These are phyloP conservation scores for Buddleja alternifolia DNA, from an alignment of 257 asterid species.

Conservation along the genomic window DNA sequence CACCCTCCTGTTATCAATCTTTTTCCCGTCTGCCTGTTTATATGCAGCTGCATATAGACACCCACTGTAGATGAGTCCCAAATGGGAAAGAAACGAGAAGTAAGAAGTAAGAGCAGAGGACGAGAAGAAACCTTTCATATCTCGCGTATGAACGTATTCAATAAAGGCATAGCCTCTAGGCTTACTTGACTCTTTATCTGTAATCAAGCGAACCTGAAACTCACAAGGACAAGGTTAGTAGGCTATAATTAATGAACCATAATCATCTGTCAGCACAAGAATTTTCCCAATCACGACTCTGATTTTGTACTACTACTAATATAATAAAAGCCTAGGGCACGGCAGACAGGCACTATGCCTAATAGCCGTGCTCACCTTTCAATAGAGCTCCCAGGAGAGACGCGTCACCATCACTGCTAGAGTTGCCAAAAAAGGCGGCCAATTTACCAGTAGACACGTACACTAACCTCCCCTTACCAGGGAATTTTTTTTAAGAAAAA, in stretches of 20 bases:
- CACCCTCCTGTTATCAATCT: constrained; percentile 92
- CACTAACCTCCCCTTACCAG: constrained; percentile 99
- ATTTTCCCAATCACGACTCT: constrained; percentile 23
- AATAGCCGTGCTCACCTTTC: constrained; percentile 99
- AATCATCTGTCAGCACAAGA: constrained; percentile 14
- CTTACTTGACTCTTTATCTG: constrained; percentile 72
- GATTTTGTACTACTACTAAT: constrained; percentile 27
- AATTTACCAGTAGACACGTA: constrained; percentile 73
- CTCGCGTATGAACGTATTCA: constrained; percentile 85
- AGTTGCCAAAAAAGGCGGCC: constrained; percentile 77
- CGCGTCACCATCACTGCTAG: constrained; percentile 94
- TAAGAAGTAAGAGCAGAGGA: background rate
- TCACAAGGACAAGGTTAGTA: constrained; percentile 31
- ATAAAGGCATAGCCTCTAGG: constrained; percentile 98
- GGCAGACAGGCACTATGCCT: constrained; percentile 97
- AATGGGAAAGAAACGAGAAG: background rate
- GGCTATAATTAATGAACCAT: constrained; percentile 27
- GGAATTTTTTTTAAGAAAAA: constrained; percentile 52
- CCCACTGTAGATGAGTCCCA: constrained; percentile 23
- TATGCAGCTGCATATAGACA: constrained; percentile 76
- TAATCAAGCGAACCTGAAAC: constrained; percentile 86
- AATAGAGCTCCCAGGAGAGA: constrained; percentile 90
- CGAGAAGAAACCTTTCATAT: constrained; percentile 79
- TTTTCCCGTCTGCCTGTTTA: constrained; percentile 98
- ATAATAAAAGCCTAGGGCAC: constrained; percentile 84